Evolutionary conservation across 1,284 basidiomycete genomes (phyloP), one percentile per base, ranked within the genome.

Genomic region (Ceratobasidium sp.): DNA sequence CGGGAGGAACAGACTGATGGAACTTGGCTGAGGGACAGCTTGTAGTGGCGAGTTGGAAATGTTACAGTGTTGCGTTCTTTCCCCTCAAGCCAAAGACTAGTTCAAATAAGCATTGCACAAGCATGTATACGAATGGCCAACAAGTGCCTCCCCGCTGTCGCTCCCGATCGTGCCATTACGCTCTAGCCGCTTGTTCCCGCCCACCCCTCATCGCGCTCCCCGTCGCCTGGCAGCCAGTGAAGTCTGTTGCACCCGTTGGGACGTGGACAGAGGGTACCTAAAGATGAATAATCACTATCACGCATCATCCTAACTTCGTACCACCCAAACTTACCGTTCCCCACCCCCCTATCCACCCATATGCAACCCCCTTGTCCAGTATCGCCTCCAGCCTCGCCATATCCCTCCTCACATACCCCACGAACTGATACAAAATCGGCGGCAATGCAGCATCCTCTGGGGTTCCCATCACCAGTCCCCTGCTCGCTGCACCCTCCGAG

Each of bases 351-450:
- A 75, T 53, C 59, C 59, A 39, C 54, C 46, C 61, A 53, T 41
- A 41, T 11, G 37, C 74, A 22, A 75, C 85, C 68, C 87, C 86
- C 69, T 89, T 86, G 79, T 98, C 95, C 29, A 86, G 84, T 41
- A 98, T 80, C 34, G 80, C 80, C 79, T 95, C 92, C 29, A 98
- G 83, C 56, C 96, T 83, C 48, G 84, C 83, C 43, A 94, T 83
- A 83, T 98, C 96, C 76, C 88, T 85, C 73, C 95, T 85, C 39
- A 96, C 83, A 79, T 95, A 98, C 58, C 82, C 83, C n/a, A 93
- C 90, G 22, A 97, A 83, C 51, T 87, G 85, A 62, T 90, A 87
- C 85, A 98, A 90, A 53, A 92, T 86, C 80, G 91, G 88, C 0
- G 93, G 90, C 79, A 95, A 94, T 76, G 86, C 82, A n/a, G 94